These are phyloP conservation scores for Boletus vermiculosoides DNA, from an alignment of 768 basidiomycete genomes.

Conservation along the genomic window DNA sequence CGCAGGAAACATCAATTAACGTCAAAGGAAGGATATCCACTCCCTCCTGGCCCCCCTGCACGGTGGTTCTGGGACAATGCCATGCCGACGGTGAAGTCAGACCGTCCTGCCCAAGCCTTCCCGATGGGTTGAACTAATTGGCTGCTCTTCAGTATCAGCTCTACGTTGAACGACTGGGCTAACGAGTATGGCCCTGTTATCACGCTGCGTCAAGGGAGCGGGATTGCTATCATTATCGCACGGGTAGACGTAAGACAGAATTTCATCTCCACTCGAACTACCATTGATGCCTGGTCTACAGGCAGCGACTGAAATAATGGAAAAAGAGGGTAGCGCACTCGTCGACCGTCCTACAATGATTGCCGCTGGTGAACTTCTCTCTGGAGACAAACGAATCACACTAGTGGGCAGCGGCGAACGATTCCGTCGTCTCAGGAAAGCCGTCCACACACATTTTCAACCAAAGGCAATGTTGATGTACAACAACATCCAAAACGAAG, in stretches of 20 bases:
- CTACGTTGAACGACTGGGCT: slow-evolving; percentile 49
- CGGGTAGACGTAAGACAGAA: slow-evolving; percentile 15
- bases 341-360: slow-evolving; percentile 52
- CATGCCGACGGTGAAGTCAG: slow-evolving; percentile 13
- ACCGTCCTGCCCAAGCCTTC: neutral
- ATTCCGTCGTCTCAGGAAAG: slow-evolving; percentile 39
- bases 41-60: neutral
- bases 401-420: slow-evolving; percentile 42
- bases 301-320: slow-evolving; percentile 61
- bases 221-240: slow-evolving; percentile 19
- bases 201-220: slow-evolving; percentile 47
- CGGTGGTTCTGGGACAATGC: slow-evolving; percentile 11
- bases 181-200: slow-evolving; percentile 59
- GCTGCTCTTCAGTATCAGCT: slow-evolving; percentile 10
- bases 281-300: slow-evolving; percentile 18
- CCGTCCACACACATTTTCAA: slow-evolving; percentile 53
- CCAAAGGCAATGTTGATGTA: slow-evolving; percentile 46
- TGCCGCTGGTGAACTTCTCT: slow-evolving; percentile 53
- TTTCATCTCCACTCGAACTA: neutral
- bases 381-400: slow-evolving; percentile 52
- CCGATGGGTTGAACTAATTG: neutral
- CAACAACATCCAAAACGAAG: slow-evolving; percentile 41
- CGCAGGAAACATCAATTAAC: neutral
- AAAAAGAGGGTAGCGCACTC: slow-evolving; percentile 52
- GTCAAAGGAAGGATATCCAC: slow-evolving; percentile 8